A percentile compares a stretch with the other conserved stretches of the same genome.
These are phyloP conservation scores for Aegilops longissima DNA, from an alignment of 176 grass and related monocot species.

Conservation along the genomic window DNA sequence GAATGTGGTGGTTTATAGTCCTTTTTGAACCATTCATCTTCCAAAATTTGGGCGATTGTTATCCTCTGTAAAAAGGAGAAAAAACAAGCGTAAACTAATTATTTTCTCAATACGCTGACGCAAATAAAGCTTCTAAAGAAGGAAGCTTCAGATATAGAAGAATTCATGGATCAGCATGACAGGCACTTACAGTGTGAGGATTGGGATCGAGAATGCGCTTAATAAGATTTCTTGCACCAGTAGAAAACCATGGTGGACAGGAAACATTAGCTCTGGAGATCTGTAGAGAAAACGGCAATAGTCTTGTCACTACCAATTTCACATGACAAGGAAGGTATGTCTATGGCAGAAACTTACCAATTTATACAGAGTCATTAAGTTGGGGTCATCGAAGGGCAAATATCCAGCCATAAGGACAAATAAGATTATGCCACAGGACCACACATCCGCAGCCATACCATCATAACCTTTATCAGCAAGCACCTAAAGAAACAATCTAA, in stretches of 20 bases:
- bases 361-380: slow-evolving; percentile 65
- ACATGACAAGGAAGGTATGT: neutral
- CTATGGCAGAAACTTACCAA: slow-evolving; percentile 47
- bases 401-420: slow-evolving; percentile 98
- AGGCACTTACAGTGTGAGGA: slow-evolving; percentile 64
- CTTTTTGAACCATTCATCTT: slow-evolving; percentile 97
- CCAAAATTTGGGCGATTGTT: slow-evolving; percentile 84
- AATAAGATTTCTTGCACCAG: slow-evolving; percentile 74
- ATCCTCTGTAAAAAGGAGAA: slow-evolving; percentile 57
- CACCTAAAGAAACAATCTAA: slow-evolving; percentile 53
- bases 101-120: neutral
- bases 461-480: slow-evolving; percentile 96
- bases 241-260: slow-evolving; percentile 74
- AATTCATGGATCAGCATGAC: neutral
- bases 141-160: neutral
- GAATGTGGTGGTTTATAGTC: slow-evolving; percentile 78
- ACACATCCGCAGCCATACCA: slow-evolving; percentile 84
- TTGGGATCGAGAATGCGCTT: slow-evolving; percentile 93
- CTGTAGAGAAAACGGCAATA: slow-evolving; percentile 41
- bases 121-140: neutral
- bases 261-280: slow-evolving; percentile 67
- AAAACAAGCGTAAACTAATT: neutral
- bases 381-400: slow-evolving; percentile 87
- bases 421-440: slow-evolving; percentile 96
- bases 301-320: neutral